Base-by-base conservation (phyloP, 805 yeast species). In the Lipomyces kockii region DNA sequence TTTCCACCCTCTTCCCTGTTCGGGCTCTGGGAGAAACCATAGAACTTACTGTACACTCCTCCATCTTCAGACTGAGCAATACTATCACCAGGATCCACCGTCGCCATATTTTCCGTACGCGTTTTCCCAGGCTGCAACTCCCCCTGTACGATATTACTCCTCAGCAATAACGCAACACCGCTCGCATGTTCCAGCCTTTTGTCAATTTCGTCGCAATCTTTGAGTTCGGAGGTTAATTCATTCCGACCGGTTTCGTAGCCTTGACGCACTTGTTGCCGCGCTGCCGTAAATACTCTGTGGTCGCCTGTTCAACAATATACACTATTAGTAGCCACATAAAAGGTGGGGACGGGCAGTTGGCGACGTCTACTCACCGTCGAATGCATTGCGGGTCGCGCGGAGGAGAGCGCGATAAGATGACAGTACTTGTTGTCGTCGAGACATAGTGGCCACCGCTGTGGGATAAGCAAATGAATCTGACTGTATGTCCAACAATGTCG, bases 61-160 rank as follows among this genome's bases (percentile, higher is more conserved):
- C 43, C 32, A 9, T 59, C 63, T 8, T 49, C 35, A 43, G 57
- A 51, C 46, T 56, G 54, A 29, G 39, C 53, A n/a, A 58, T 11
- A n/a, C 49, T 17, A 4, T 43, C 22, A 12, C 49, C 22, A 17
- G 20, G 49, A 57, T 35, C 32, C 27, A 46, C 22, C 60, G 25
- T 39, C 60, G 29, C 17, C 52, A 25, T 25, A 25, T 14, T 22
- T 29, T 52, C 17, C 34, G 12, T 25, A 52, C 34, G 8, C 14
- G 11, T 4, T 7, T 39, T 25, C 29, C 43, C 17, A 34, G 9
- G 11, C n/a, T 46, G 14, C 1, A 77, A 80, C 1, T 74, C 76
- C 7, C 97, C 98, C 79, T 94, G 99, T 2, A 94, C 98, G n/a
- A 94, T 82, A 77, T 94, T 94, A 66, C 83, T 81, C 60, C 84